Base-by-base conservation (phyloP, 2,329 filamentous ascomycete genomes). In the Colletotrichum eleusines region DNA sequence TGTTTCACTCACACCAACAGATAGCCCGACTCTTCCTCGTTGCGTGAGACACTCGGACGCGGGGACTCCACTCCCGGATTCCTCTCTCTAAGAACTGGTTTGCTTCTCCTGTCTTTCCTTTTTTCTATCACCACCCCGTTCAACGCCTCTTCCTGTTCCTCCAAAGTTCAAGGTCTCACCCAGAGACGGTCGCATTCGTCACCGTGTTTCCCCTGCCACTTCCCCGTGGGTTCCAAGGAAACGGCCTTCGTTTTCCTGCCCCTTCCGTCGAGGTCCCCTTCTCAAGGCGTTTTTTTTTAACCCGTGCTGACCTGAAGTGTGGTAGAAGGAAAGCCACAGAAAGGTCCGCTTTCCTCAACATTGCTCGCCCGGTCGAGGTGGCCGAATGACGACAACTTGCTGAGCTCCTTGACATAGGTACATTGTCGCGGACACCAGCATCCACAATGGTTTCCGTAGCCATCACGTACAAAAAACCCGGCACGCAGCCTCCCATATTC, bases 401-500 rank as follows among this genome's bases (percentile, higher is more conserved):
- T 40, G 20, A 63, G 28, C 35, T 54, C 16, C 46, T 73, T 73
- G 63, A 81, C 80, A 74, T 53, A 42, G 40, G 14, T 42, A 68
- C 53, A 33, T 63, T 46, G 53, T 26, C 40, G 54, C 44, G 20
- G 35, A 53, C 42, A 20, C 68, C 53, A 53, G 16, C 23, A 31
- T 23, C 44, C 14, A 63, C 50, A 58, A 71, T 71, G 68, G 79
- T 84, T 26, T 78, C 84, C 28, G 83, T 89, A 35, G 88, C 84
- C 48, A 86, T 95, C 76, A 88, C 85, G 66, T 94, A 89, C 81
- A 83, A 84, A 64, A 88, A 87, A 73, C 80, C 86, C 2, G 90
- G 88, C 64, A 85, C 89, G 1, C 81, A 86, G 66, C 90, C 92
- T 63, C 92, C 92, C 5, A 84, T 95, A 63, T 94, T 87, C 76